Percentiles rank a stretch among this genome's conserved stretches.
Evolutionary conservation across 768 basidiomycete species (phyloP).

Genomic region (Sistotremastrum suecicum): DNA sequence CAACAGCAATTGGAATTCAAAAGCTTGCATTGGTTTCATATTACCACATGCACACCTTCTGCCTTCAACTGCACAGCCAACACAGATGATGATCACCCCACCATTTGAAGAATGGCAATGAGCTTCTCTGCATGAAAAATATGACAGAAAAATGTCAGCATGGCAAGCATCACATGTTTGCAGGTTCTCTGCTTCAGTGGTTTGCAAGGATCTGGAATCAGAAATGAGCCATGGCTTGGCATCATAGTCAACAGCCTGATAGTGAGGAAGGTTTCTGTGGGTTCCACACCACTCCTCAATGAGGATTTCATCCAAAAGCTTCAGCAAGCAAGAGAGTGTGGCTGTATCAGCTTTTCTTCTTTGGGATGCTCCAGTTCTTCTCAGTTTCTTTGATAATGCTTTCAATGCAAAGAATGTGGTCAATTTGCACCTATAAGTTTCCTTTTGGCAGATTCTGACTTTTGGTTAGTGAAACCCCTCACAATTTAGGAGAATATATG

Average conservation of each 20-base stretch:
- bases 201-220: no score
- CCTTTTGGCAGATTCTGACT: constrained; percentile 58
- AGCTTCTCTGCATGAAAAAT: constrained; percentile 54
- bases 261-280: no score
- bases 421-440: constrained; percentile 68
- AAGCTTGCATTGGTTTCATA: constrained; percentile 32
- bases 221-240: no score
- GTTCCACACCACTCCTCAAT: constrained; percentile 24
- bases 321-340: constrained; percentile 16
- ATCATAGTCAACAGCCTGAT: no score
- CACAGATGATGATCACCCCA: constrained; percentile 42
- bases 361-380: constrained; percentile 5
- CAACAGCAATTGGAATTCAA: no score
- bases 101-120: constrained; percentile 11
- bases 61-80: constrained; percentile 66
- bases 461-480: neutral
- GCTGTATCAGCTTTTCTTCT: no score
- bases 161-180: constrained; percentile 63
- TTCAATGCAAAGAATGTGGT: constrained; percentile 31
- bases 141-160: constrained; percentile 69
- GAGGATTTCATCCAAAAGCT: constrained; percentile 38
- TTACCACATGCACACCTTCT: constrained; percentile 47
- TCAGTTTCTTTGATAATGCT: constrained; percentile 7
- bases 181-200: no score
- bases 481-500: neutral